Evolutionary conservation across 768 basidiomycete genomes (phyloP).

Genomic region (Suillus plorans): DNA sequence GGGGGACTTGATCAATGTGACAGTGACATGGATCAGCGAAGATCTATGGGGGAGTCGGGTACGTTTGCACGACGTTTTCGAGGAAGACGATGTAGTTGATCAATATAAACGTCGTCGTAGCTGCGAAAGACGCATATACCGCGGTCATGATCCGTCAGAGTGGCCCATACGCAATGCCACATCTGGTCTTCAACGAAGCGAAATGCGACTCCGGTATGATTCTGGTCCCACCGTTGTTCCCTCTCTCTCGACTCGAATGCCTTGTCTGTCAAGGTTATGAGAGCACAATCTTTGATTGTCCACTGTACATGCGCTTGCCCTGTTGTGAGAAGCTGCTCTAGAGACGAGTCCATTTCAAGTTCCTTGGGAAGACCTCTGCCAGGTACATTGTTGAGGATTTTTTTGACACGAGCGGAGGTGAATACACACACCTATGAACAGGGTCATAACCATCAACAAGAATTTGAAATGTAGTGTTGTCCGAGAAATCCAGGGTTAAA

Average conservation of each 20-base stretch:
- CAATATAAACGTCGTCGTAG: constrained; percentile 61
- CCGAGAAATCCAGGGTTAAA: constrained; percentile 48
- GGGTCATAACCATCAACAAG: constrained; percentile 68
- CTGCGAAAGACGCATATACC: constrained; percentile 52
- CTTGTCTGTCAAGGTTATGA: constrained; percentile 56
- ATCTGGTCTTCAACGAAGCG: constrained; percentile 46
- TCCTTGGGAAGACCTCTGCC: constrained; percentile 53
- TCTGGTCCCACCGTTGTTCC: constrained; percentile 35
- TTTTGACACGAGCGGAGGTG: neutral
- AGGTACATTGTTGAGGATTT: neutral
- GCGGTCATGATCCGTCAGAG: constrained; percentile 50
- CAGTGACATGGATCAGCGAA: constrained; percentile 15
- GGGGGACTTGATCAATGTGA: neutral
- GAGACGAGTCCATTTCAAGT: constrained; percentile 50
- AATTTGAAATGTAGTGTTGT: constrained; percentile 45
- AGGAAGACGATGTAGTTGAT: constrained; percentile 42
- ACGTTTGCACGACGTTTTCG: constrained; percentile 32
- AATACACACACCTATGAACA: constrained; percentile 33
- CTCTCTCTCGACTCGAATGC: constrained; percentile 46
- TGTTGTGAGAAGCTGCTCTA: constrained; percentile 42
- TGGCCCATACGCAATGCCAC: constrained; percentile 74
- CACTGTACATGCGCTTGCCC: constrained; percentile 34
- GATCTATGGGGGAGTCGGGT: constrained; percentile 22
- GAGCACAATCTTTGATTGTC: constrained; percentile 51
- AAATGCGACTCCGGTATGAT: constrained; percentile 46